phyloP scores from a whole-genome alignment of 768 basidiomycete genomes.

The Suillus placidus region DNA sequence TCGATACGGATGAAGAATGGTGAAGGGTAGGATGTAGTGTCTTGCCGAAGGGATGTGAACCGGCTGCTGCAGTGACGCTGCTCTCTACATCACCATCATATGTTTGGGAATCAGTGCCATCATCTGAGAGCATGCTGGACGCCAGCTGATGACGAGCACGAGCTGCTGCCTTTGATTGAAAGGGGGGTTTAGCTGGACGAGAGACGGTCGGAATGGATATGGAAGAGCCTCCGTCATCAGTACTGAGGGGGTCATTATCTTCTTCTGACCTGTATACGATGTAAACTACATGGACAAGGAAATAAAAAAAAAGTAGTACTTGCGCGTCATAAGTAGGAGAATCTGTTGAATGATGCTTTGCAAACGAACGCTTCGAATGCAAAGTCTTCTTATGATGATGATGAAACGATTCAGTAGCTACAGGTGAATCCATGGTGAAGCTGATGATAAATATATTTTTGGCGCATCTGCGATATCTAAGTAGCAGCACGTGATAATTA shows the following conservation, averaged over 20 bases:
- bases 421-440: conserved; percentile 20
- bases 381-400: conserved; percentile 39
- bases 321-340: conserved; percentile 81
- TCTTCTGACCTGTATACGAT: conserved; percentile 66
- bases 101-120: conserved; percentile 81
- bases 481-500: neutral
- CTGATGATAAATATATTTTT: neutral
- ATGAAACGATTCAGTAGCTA: conserved; percentile 25
- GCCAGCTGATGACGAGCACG: conserved; percentile 56
- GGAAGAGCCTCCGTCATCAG: conserved; percentile 68
- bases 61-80: conserved; percentile 62
- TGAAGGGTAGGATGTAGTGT: conserved; percentile 35
- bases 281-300: conserved; percentile 17
- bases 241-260: conserved; percentile 79
- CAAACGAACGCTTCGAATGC: conserved; percentile 64
- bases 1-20: conserved; percentile 54
- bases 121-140: conserved; percentile 60
- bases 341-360: conserved; percentile 61
- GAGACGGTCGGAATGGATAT: conserved; percentile 43
- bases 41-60: conserved; percentile 38
- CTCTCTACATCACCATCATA: conserved; percentile 91
- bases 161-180: conserved; percentile 31
- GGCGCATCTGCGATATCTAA: neutral
- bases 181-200: conserved; percentile 26
- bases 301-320: conserved; percentile 24